Base-by-base conservation (phyloP, 371 early-diverging fungal species). In the Zopfochytrium polystomum region DNA sequence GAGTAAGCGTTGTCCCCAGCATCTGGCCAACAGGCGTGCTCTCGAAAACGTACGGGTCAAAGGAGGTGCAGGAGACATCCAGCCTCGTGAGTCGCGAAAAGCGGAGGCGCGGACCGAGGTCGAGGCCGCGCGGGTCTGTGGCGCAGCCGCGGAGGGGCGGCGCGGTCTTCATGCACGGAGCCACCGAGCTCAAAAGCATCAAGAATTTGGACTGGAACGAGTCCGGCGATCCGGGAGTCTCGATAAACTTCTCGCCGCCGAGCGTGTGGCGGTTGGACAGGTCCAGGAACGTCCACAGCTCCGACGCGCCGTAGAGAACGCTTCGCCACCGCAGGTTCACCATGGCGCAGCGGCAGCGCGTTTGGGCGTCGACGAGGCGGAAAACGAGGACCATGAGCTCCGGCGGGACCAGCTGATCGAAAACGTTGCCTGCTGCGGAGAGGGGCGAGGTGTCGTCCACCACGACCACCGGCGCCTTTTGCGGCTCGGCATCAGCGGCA, bases 31-130 rank as follows among this genome's bases (percentile, higher is more conserved):
- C 29, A 13, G 65, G 46, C 9, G 11, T 22, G 30, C 27, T 11
- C 18, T 53, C 6, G 44, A 75, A 70, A 9, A 66, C 51, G 1
- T 23, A 31, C 30, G 57, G 57, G 52, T 70, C 60, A 20, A 75
- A 51, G 56, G 53, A 59, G 1, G 70, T 69, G 63, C 72, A 75
- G 30, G 68, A 68, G 18, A 75, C 47, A 48, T 69, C 69, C 54
- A 75, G 46, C 11, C 63, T 20, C 50, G 60, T 55, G 33, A 75
- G 26, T 6, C 52, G 23, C 0, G 63, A 38, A 53, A 75, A 75
- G 1, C 75, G 75, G 1, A 20, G 29, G 32, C 51, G 15, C n/a
- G n/a, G n/a, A n/a, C n/a, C n/a, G n/a, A n/a, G n/a, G n/a, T n/a
- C 25, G 55, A 46, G 6, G 58, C 52, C 18, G 45, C 30, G 26